Evolutionary conservation across 352 stramenopile species (phyloP), one percentile per base, ranked within the genome.

Genomic region (Pythium rishiriense): DNA sequence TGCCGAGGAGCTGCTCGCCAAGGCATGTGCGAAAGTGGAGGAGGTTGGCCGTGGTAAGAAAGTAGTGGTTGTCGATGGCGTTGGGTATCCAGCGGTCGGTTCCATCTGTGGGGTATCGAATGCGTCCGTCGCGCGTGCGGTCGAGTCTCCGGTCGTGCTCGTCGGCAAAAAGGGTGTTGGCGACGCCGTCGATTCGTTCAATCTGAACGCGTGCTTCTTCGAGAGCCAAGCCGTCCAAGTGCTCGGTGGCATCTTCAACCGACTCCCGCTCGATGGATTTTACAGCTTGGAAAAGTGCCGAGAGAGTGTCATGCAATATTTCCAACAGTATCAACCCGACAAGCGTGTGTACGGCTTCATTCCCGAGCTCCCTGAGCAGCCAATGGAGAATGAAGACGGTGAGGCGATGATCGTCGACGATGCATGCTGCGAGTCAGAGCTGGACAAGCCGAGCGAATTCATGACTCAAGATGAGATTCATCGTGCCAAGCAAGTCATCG

Each of bases 171-270:
- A 82, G 56, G 97, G 97, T n/a, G 97, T 99, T 10, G 97, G 97
- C 9, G 93, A 98, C 75, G 97, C 97, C 0, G 89, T 99, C 9
- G 97, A 99, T 75, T 98, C 91, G 28, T 99, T 98, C 77, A 99
- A 99, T 67, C 66, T 99, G 26, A 98, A 99, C 73, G 94, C 96
- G 19, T 90, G 76, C 7, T 99, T 98, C 69, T 99, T 99, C 71
- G 79, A 97, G 64, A 77, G 80, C 47, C 70, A 82, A 26, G 74
- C 87, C 26, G 93, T 99, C 2, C 81, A 84, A 17, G 96, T 99
- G 19, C 76, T 99, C n/a, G 97, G 97, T 25, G 90, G 79, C 29
- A 90, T 99, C 58, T 99, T 99, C 69, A 99, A 99, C 74, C 93
- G 95, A 29, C 72, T 99, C 17, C 82, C 85, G 14, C 39, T 76